Base-by-base conservation (phyloP, 306 rosid genomes). In the Cucurbita pepo region DNA sequence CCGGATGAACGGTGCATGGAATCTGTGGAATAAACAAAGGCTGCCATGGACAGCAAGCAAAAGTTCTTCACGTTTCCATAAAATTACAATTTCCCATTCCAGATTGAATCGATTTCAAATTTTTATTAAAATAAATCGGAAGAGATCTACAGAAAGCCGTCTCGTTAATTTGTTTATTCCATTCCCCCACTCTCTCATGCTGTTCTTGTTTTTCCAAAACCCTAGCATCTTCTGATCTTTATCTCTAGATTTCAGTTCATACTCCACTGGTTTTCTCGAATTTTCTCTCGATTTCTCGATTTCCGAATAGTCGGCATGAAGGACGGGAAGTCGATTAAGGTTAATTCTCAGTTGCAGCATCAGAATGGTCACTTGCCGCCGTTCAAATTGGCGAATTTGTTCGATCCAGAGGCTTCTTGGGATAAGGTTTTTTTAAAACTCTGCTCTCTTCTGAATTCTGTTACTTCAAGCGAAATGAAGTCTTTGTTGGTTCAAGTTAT, bases 401-500 rank as follows among this genome's bases (percentile, higher is more conserved):
- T 95, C 73, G 97, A 89, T 85, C 97, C 99, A 8, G 97, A 91
- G 79, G 92, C 97, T 80, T 91, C 97, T 0, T 91, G 99, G 99
- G 99, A 91, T 81, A 95, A 91, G 99, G 99, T 95, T 61, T 56
- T 72, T 47, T 72, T 48, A 38, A 16, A 30, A 4, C 82, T 74
- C 63, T 69, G 45, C 13, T 37, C n/a, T 57, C 55, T 58, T 56
- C 40, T 63, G 34, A 21, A 67, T 56, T 41, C 50, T 40, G 16
- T 30, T 30, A 30, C 34, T 30, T 30, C 34, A 8, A 16, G 6
- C 10, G 41, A 58, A 22, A n/a, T 22, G 41, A 30, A 58, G 43
- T 58, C 19, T 30, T 60, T 36, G 14, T 59, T 36, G 12, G 21
- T 59, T 58, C n/a, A 5, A 51, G 56, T 15, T 12, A 10, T 59